These are phyloP conservation scores for Mycena kentingensis DNA, from an alignment of 768 basidiomycete species.

Conservation along the genomic window DNA sequence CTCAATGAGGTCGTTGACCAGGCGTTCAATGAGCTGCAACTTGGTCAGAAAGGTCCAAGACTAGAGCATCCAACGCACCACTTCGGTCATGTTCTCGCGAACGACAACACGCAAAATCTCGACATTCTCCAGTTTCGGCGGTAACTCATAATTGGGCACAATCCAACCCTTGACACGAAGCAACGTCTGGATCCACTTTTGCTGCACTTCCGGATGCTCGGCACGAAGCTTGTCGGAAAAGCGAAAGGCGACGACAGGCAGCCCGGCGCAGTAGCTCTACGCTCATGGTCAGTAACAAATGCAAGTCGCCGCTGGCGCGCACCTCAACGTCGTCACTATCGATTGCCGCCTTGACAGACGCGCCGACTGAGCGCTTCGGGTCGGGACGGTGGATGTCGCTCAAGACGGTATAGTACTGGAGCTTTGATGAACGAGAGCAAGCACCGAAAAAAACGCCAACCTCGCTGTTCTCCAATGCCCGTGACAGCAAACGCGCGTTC, in stretches of 20 bases:
- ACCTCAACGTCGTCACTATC: constrained; percentile 65
- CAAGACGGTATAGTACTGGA: constrained; percentile 49
- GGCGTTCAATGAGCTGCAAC: constrained; percentile 61
- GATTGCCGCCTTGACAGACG: constrained; percentile 36
- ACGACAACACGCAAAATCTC: constrained; percentile 70
- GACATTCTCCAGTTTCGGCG: constrained; percentile 53
- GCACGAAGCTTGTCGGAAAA: constrained; percentile 59
- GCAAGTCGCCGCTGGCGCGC: background rate
- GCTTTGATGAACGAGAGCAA: background rate
- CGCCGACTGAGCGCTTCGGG: constrained; percentile 21
- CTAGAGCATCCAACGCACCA: constrained; percentile 37
- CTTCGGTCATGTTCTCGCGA: constrained; percentile 58
- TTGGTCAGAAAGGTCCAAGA: constrained; percentile 54
- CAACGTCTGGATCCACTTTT: constrained; percentile 59
- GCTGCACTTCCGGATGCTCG: constrained; percentile 58
- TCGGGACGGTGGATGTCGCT: constrained; percentile 58
- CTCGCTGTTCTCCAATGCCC: constrained; percentile 57
- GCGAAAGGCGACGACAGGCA: constrained; percentile 70
- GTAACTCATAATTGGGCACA: constrained; percentile 52
- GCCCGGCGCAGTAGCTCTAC: constrained; percentile 54
- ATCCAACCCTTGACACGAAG: constrained; percentile 58
- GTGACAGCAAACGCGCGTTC: constrained; percentile 65
- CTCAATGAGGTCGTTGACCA: constrained; percentile 72
- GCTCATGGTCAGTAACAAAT: background rate
- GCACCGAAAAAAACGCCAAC: background rate